These are phyloP conservation scores for Kalmanozyma brasiliensis DNA, from an alignment of 1,284 basidiomycete genomes.

Conservation along the genomic window DNA sequence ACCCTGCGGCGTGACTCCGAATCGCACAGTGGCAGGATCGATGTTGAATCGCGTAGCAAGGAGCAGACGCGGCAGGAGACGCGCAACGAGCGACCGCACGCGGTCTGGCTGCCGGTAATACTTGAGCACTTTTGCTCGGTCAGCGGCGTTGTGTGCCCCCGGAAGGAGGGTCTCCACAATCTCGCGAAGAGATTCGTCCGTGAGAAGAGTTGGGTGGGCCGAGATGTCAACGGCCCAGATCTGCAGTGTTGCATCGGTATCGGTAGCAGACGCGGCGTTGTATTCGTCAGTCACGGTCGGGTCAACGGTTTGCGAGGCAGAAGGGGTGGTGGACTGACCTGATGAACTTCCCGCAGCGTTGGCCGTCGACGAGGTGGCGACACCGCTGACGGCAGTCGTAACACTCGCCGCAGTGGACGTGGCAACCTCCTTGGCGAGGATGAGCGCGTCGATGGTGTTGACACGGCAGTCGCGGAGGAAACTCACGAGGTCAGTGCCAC, in stretches of 20 bases:
- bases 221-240: conserved; percentile 57
- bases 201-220: not conserved
- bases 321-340: conserved; percentile 36
- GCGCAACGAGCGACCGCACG: conserved; percentile 42
- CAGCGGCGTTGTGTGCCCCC: conserved; percentile 13
- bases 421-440: conserved; percentile 33
- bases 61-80: conserved; percentile 43
- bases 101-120: conserved; percentile 52
- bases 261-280: not conserved
- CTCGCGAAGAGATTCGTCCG: conserved; percentile 6
- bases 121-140: conserved; percentile 33
- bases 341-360: conserved; percentile 10
- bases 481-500: conserved; percentile 61
- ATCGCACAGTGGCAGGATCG: conserved; percentile 8
- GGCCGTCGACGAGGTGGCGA: not conserved
- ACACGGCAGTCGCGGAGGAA: conserved; percentile 60
- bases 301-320: conserved; percentile 1
- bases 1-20: conserved; percentile 26
- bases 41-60: conserved; percentile 12
- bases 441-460: conserved; percentile 59
- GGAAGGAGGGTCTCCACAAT: conserved; percentile 21
- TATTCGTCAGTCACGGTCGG: conserved; percentile 22
- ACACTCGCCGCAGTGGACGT: conserved; percentile 1
- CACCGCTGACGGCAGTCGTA: not conserved
- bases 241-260: conserved; percentile 17